Conservation (phyloP, 352 stramenopile genomes). For the Globisporangium spinosum region DNA sequence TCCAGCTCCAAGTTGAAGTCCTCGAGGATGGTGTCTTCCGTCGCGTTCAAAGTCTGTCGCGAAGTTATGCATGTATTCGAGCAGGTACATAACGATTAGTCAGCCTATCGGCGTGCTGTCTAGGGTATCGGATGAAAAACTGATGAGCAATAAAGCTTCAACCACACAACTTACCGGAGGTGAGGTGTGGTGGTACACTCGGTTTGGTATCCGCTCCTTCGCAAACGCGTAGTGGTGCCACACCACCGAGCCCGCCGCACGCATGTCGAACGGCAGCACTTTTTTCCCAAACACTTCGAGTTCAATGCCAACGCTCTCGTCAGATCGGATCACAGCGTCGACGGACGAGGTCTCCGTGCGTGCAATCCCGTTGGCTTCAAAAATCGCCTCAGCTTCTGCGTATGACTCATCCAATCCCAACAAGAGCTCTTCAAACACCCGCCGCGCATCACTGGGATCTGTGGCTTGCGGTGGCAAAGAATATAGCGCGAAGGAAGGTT, state of each 20-base stretch:
- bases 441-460: slow-evolving; percentile 8
- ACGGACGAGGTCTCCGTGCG: slow-evolving; percentile 26
- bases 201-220: slow-evolving; percentile 40
- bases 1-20: slow-evolving; percentile 50
- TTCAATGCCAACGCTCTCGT: slow-evolving; percentile 33
- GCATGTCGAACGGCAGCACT: slow-evolving; percentile 43
- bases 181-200: slow-evolving; percentile 39
- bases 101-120: too few species aligned
- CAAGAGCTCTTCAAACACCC: slow-evolving; percentile 31
- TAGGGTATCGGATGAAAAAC: too few species aligned
- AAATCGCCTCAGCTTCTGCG: slow-evolving; percentile 25
- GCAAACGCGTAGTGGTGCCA: slow-evolving; percentile 37
- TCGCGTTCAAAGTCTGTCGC: slow-evolving; percentile 5
- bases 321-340: slow-evolving; percentile 31
- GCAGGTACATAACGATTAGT: too few species aligned
- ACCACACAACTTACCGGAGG: slow-evolving; percentile 23
- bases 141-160: too few species aligned
- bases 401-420: slow-evolving; percentile 25
- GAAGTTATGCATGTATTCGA: too few species aligned
- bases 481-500: background rate
- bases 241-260: slow-evolving; percentile 31
- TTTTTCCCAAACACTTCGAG: slow-evolving; percentile 48
- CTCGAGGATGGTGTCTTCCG: slow-evolving; percentile 57
- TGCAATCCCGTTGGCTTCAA: slow-evolving; percentile 38
- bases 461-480: slow-evolving; percentile 7